Evolutionary conservation across 257 asterid species (phyloP).

Genomic region (Asclepias syriaca): DNA sequence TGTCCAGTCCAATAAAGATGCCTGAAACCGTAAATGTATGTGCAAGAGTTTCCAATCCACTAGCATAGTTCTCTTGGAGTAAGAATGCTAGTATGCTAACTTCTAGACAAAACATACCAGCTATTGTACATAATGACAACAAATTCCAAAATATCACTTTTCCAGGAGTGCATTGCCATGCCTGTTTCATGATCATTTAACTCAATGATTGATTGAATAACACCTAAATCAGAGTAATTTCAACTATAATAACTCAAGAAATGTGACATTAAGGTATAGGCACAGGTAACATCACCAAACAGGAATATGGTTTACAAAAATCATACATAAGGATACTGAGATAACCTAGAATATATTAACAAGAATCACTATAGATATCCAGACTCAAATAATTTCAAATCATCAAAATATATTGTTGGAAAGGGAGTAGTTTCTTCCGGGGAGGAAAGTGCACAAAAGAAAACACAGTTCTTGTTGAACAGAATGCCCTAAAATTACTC

Average conservation of each 20-base stretch:
- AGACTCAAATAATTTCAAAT: neutral
- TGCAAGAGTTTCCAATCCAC: slow-evolving; percentile 78
- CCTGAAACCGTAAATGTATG: slow-evolving; percentile 80
- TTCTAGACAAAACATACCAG: slow-evolving; percentile 71
- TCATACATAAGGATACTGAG: neutral
- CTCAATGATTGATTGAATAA: neutral
- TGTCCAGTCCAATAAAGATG: slow-evolving; percentile 61
- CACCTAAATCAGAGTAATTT: slow-evolving; percentile 6
- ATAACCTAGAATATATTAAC: neutral
- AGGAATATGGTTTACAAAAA: neutral
- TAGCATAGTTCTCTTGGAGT: slow-evolving; percentile 74
- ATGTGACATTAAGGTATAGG: neutral
- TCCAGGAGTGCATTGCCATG: slow-evolving; percentile 79
- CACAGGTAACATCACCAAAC: neutral
- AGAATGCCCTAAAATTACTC: too few species aligned
- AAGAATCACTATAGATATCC: neutral
- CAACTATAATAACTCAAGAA: neutral
- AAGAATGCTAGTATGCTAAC: slow-evolving; percentile 72
- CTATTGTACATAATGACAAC: slow-evolving; percentile 60
- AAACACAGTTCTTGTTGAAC: neutral
- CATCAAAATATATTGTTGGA: neutral
- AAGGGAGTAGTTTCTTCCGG: neutral
- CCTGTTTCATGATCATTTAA: slow-evolving; percentile 34
- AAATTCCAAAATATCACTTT: slow-evolving; percentile 72
- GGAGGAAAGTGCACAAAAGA: neutral